Percentiles rank a stretch among this genome's conserved stretches.
Conservation (phyloP, 1,284 basidiomycete species). For the Irpex sp. region DNA sequence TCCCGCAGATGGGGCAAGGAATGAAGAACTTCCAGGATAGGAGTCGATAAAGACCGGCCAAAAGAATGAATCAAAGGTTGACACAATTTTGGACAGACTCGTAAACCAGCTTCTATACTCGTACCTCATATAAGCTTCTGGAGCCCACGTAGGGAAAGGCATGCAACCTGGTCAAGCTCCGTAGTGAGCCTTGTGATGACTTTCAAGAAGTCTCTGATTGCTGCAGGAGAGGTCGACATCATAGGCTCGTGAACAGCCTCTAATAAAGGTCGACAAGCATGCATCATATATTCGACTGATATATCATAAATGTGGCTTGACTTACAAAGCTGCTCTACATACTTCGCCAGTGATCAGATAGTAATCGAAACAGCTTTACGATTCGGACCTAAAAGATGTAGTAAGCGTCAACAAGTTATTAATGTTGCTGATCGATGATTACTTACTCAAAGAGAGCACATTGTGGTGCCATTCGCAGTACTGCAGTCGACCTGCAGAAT, state of each 20-base stretch:
- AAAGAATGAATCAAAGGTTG: constrained; percentile 52
- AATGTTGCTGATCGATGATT: too few relatives aligned
- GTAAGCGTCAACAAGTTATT: too few relatives aligned
- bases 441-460: too few relatives aligned
- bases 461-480: too few relatives aligned
- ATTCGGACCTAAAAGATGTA: too few relatives aligned
- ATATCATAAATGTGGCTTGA: too few relatives aligned
- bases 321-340: constrained; percentile 20
- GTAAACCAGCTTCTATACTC: too few relatives aligned
- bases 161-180: constrained; percentile 29
- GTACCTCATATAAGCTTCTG: too few relatives aligned
- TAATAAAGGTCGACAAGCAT: too few relatives aligned
- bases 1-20: constrained; percentile 38
- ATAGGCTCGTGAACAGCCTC: too few relatives aligned
- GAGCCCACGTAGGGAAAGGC: constrained; percentile 42
- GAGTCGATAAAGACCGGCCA: constrained; percentile 68
- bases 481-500: too few relatives aligned
- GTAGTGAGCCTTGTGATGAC: constrained; percentile 27
- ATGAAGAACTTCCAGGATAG: constrained; percentile 46
- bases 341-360: constrained; percentile 43
- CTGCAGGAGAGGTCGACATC: constrained; percentile 26
- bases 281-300: neutral
- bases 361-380: constrained; percentile 45
- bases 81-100: too few relatives aligned
- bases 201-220: constrained; percentile 64